These are phyloP conservation scores for Candida mesenterica DNA, from an alignment of 1,139 yeast species.

Conservation along the genomic window DNA sequence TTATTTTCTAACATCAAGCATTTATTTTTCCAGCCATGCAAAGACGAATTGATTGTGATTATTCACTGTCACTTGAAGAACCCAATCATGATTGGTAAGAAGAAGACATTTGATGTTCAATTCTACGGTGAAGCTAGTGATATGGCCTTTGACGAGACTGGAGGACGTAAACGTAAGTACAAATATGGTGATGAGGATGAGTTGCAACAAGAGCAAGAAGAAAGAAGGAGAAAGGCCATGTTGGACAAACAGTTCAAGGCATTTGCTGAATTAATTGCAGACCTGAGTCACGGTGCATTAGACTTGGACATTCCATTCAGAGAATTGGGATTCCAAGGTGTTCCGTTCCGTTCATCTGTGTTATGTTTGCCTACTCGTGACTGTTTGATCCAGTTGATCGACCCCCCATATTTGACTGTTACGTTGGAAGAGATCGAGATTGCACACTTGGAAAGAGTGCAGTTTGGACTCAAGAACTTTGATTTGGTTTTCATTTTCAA, in stretches of 20 bases:
- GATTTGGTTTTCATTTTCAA: conserved; percentile 94
- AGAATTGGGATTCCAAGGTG: conserved; percentile 97
- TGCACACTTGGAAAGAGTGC: conserved; percentile 95
- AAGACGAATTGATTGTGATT: conserved; percentile 88
- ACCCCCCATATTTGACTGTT: conserved; percentile 91
- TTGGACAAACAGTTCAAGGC: conserved; percentile 89
- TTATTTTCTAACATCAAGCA: conserved; percentile 89
- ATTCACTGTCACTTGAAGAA: conserved; percentile 90
- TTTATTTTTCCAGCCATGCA: conserved; percentile 92
- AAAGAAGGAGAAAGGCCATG: conserved; percentile 85
- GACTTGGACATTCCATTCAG: conserved; percentile 94
- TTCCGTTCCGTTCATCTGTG: conserved; percentile 92
- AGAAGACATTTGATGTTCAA: conserved; percentile 93
- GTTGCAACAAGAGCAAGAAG: conserved; percentile 97
- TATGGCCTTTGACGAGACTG: conserved; percentile 95
- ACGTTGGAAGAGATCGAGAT: conserved; percentile 90
- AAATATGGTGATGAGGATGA: conserved; percentile 98
- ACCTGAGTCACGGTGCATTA: conserved; percentile 74
- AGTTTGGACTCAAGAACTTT: conserved; percentile 93
- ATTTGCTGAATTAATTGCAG: conserved; percentile 89
- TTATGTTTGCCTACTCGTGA: conserved; percentile 97
- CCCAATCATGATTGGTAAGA: conserved; percentile 94
- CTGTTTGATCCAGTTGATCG: conserved; percentile 89
- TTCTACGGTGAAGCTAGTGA: conserved; percentile 97
- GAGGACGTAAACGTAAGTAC: conserved; percentile 85